These are phyloP conservation scores for Umbelopsis sp. DNA, from an alignment of 371 early-diverging fungal species.

Conservation along the genomic window DNA sequence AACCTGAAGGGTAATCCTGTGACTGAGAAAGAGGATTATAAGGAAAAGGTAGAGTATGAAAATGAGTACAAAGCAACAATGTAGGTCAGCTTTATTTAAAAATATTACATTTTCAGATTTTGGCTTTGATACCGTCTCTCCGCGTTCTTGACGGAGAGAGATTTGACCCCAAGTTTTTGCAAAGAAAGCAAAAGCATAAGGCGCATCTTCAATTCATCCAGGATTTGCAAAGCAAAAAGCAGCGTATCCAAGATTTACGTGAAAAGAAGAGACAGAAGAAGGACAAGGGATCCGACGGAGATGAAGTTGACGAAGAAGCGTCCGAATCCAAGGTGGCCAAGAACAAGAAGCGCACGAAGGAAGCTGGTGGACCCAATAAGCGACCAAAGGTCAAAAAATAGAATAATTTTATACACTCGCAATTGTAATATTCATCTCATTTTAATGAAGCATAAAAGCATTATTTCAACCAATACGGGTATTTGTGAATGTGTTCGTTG, in stretches of 20 bases:
- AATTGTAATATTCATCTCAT: conserved; percentile 3
- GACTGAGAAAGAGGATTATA: conserved; percentile 63
- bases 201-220: conserved; percentile 38
- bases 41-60: conserved; percentile 53
- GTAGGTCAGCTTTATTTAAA: not conserved
- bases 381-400: conserved; percentile 22
- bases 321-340: conserved; percentile 17
- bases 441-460: conserved; percentile 4
- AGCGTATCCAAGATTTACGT: conserved; percentile 34
- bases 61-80: not conserved
- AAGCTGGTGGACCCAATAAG: conserved; percentile 20
- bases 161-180: conserved; percentile 79
- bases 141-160: conserved; percentile 82
- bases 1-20: conserved; percentile 85
- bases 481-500: too few relatives aligned
- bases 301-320: conserved; percentile 2
- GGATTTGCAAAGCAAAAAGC: conserved; percentile 35
- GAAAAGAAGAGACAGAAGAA: conserved; percentile 31
- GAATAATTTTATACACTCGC: not conserved
- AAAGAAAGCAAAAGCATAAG: conserved; percentile 63
- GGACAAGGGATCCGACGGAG: conserved; percentile 19
- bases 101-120: conserved; percentile 36
- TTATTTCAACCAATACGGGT: not conserved
- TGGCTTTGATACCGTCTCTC: conserved; percentile 70
- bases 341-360: conserved; percentile 18